Evolutionary conservation across 2,329 filamentous ascomycete genomes (phyloP).

Genomic region (Orbilia ellipsospora): DNA sequence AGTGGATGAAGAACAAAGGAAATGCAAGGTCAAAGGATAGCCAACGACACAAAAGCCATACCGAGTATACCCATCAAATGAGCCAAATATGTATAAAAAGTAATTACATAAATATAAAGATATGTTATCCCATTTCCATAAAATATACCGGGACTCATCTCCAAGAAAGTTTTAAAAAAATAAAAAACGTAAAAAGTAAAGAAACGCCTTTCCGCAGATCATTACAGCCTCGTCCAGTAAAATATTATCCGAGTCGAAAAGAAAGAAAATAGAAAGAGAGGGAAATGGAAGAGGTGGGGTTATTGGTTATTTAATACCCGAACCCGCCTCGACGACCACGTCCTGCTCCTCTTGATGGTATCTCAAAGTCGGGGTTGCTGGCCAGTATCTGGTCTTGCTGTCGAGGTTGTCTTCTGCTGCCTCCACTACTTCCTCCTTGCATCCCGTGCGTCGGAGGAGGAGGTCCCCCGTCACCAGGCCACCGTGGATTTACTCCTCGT

Average conservation of each 20-base stretch:
- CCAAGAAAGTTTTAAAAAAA: neutral
- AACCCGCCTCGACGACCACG: conserved; percentile 56
- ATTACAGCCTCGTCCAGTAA: conserved; percentile 27
- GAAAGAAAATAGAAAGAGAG: conserved; percentile 10
- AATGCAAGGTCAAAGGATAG: neutral
- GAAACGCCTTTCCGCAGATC: conserved; percentile 45
- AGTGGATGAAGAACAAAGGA: neutral
- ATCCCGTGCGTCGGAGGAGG: conserved; percentile 28
- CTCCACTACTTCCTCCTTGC: conserved; percentile 61
- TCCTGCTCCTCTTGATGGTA: conserved; percentile 66
- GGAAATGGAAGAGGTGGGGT: neutral
- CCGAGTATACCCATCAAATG: neutral
- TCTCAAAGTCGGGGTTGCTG: conserved; percentile 83
- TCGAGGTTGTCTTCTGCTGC: conserved; percentile 61
- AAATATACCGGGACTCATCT: conserved; percentile 4
- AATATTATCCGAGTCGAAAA: conserved; percentile 33
- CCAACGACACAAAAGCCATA: neutral
- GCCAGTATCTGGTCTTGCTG: conserved; percentile 55
- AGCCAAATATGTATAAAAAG: neutral
- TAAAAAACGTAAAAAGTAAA: neutral
- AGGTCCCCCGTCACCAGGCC: conserved; percentile 67
- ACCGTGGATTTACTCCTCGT: conserved; percentile 86
- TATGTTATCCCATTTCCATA: neutral
- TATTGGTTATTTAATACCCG: conserved; percentile 42
- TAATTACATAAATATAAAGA: conserved; percentile 10